Percentiles rank a stretch among this genome's conserved stretches.
Conservation (phyloP, 805 yeast genomes). For the Kodamaea kaohsiungensis region DNA sequence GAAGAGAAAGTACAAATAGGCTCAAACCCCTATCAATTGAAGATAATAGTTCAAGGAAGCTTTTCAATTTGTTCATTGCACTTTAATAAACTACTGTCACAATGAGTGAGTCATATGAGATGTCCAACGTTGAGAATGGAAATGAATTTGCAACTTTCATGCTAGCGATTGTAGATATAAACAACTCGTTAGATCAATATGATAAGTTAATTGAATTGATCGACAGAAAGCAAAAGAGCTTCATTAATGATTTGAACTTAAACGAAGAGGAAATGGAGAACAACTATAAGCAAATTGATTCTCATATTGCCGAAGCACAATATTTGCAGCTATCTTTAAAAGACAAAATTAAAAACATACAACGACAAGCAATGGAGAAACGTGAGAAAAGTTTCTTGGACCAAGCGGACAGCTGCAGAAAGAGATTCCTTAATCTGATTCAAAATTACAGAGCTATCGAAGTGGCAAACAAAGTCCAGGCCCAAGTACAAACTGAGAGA, state of each 20-base stretch:
- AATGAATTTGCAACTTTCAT: conserved; percentile 46
- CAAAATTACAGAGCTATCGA: conserved; percentile 86
- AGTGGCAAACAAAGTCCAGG: conserved; percentile 80
- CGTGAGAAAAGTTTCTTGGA: conserved; percentile 76
- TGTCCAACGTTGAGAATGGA: conserved; percentile 30
- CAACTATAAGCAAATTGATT: conserved; percentile 74
- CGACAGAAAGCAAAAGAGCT: conserved; percentile 41
- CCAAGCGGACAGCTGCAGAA: conserved; percentile 88
- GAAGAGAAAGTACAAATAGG: no score
- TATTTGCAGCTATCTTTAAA: conserved; percentile 76
- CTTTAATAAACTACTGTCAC: no score
- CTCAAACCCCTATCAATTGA: no score
- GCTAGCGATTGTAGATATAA: conserved; percentile 47
- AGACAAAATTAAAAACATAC: conserved; percentile 72
- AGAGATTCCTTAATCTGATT: conserved; percentile 79
- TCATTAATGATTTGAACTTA: conserved; percentile 42
- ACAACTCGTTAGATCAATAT: conserved; percentile 44
- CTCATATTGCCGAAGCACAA: conserved; percentile 73
- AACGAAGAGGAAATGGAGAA: conserved; percentile 53
- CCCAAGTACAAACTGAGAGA: conserved; percentile 85
- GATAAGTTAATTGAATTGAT: conserved; percentile 38
- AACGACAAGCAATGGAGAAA: conserved; percentile 58
- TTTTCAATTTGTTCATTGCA: no score
- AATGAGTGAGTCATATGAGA: conserved; percentile 30
- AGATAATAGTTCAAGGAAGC: no score